Conservation (phyloP, 306 rosid species). For the Hippophae tibetana region DNA sequence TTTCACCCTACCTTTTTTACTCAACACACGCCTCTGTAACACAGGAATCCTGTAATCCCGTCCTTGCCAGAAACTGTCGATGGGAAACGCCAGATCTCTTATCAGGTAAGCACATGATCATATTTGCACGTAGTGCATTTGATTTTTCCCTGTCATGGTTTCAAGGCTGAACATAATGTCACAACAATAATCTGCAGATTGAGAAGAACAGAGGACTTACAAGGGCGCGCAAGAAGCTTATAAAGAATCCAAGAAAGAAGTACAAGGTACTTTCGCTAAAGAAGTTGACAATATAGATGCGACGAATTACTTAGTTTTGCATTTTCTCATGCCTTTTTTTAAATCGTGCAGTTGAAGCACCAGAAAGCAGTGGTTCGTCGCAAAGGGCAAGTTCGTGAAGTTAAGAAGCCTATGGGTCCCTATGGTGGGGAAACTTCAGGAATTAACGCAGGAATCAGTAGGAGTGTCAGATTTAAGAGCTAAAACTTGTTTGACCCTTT, state of each 20-base stretch:
- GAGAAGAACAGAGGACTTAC: slow-evolving; percentile 82
- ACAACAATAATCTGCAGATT: slow-evolving; percentile 35
- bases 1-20: neutral
- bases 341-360: slow-evolving; percentile 50
- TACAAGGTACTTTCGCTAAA: slow-evolving; percentile 53
- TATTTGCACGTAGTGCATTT: neutral
- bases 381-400: slow-evolving; percentile 56
- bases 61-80: slow-evolving; percentile 44
- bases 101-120: slow-evolving; percentile 36
- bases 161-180: slow-evolving; percentile 1
- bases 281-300: neutral
- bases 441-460: slow-evolving; percentile 59
- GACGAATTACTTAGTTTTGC: neutral
- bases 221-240: slow-evolving; percentile 50
- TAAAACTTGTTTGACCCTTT: slow-evolving; percentile 3
- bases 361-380: slow-evolving; percentile 50
- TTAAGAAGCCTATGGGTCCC: slow-evolving; percentile 40
- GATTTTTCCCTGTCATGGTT: neutral
- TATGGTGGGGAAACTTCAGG: slow-evolving; percentile 80
- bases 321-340: neutral
- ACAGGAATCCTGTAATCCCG: slow-evolving; percentile 36
- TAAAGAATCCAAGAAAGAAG: slow-evolving; percentile 88
- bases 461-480: slow-evolving; percentile 56
- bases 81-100: slow-evolving; percentile 59
- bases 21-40: slow-evolving; percentile 4